Evolutionary conservation across 2,329 filamentous ascomycete genomes (phyloP), one percentile per base, ranked within the genome.

Genomic region (Calonectria hongkongensis): DNA sequence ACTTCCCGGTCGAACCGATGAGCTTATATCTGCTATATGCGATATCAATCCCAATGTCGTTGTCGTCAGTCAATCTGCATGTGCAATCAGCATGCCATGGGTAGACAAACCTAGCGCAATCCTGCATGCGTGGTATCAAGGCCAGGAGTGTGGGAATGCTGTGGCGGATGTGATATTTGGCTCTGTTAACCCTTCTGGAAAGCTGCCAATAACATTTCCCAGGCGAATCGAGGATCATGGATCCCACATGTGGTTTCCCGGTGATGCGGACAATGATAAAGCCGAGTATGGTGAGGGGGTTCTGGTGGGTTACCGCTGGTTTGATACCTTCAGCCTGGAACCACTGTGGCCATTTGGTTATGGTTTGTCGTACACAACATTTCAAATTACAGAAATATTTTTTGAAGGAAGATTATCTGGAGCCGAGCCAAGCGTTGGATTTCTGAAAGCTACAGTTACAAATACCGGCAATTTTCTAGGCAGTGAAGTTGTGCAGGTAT

Each of bases 261-360:
- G 63, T 6, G 47, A 66, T 30, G 63, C 30, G 4, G 63, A 66
- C 8, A 51, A 47, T 27, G 63, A 66, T 15, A 48, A 54, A 13
- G 63, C 63, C 4, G 63, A 66, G 21, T 66, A 51, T 10, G 63
- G 63, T 1, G 63, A 66, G 47, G 63, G 63, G 12, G 28, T 66
- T n/a, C 18, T 54, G 33, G 63, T 66, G 12, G 63, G 63, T n/a
- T 66, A 66, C 30, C 45, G 63, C 9, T 66, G 63, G 63, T 51
- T 66, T 43, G 63, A 66, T 43, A 47, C 25, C 2, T 18, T 27
- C 28, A 15, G 54, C 8, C 21, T 66, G 6, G 47, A 50, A 27
- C 63, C 63, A 8, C 63, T 66, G 2, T 66, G 63, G 63, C 47
- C 63, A 6, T 54, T 66, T 54, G 63, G 63, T 1, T 54, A 48